These are phyloP conservation scores for Beta corolliflora DNA, from an alignment of 179 eudicot species.

Conservation along the genomic window DNA sequence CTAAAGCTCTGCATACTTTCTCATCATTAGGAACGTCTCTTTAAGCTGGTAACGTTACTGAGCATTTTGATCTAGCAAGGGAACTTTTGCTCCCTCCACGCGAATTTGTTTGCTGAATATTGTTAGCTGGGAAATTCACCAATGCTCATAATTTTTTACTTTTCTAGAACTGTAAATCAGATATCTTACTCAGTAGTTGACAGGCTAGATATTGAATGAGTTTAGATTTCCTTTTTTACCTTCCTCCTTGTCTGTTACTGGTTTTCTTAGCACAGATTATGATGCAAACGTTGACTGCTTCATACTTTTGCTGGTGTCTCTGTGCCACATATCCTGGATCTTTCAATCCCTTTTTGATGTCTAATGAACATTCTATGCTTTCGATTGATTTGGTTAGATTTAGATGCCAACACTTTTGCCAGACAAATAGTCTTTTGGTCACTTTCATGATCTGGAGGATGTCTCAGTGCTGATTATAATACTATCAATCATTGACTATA, in stretches of 20 bases:
- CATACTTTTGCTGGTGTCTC: not conserved
- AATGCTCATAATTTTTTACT: not conserved
- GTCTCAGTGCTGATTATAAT: not conserved
- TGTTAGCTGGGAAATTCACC: not conserved
- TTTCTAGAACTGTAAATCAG: not conserved
- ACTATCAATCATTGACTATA: not conserved
- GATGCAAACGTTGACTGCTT: not conserved
- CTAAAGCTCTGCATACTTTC: too few species aligned
- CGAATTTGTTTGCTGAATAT: not conserved
- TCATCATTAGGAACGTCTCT: not conserved
- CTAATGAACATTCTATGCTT: not conserved
- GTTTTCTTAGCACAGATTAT: not conserved
- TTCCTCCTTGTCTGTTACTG: not conserved
- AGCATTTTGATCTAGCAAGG: not conserved
- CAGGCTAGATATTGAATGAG: not conserved
- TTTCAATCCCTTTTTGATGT: not conserved
- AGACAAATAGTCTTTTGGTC: slow-evolving; percentile 5
- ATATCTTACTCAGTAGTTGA: not conserved
- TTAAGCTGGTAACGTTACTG: not conserved
- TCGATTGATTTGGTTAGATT: slow-evolving; percentile 7
- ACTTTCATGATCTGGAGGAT: not conserved
- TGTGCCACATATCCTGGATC: not conserved
- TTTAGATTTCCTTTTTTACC: not conserved
- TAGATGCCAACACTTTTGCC: not conserved
- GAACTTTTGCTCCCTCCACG: not conserved